These are phyloP conservation scores for Dictyostelium brefeldianum DNA, from an alignment of 78 protist genomes.

Conservation along the genomic window DNA sequence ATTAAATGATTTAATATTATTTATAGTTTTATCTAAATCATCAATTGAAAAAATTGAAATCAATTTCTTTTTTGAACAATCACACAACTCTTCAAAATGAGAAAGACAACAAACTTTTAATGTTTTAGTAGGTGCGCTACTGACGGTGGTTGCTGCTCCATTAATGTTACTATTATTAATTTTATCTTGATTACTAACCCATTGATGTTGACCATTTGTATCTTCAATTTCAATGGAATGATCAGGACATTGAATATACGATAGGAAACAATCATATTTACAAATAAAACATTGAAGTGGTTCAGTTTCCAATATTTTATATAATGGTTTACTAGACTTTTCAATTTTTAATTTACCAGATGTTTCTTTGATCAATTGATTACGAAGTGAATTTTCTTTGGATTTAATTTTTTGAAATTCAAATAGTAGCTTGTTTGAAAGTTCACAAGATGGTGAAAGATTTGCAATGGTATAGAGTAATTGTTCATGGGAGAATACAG, in stretches of 20 bases:
- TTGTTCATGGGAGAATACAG: constrained; percentile 78
- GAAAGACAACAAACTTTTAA: constrained; percentile 1
- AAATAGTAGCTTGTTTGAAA: neutral
- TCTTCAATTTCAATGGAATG: constrained; percentile 15
- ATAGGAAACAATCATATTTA: constrained; percentile 69
- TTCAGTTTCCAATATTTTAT: constrained; percentile 1
- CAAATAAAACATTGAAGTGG: constrained; percentile 73
- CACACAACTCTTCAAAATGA: constrained; percentile 24
- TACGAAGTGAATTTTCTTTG: constrained; percentile 7
- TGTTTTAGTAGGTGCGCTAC: neutral
- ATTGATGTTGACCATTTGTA: neutral
- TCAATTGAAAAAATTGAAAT: constrained; percentile 2
- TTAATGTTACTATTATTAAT: no score
- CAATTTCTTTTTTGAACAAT: constrained; percentile 15
- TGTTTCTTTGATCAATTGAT: neutral
- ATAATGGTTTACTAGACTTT: neutral
- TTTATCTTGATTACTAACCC: neutral
- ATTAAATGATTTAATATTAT: neutral
- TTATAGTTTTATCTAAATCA: constrained; percentile 7
- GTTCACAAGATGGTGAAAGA: constrained; percentile 19
- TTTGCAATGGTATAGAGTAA: constrained; percentile 46
- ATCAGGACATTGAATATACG: constrained; percentile 25
- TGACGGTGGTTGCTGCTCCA: neutral
- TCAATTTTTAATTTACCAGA: neutral
- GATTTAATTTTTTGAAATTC: constrained; percentile 32